Evolutionary conservation across 805 yeast genomes (phyloP).

Genomic region (Phaffomyces thermotolerans): DNA sequence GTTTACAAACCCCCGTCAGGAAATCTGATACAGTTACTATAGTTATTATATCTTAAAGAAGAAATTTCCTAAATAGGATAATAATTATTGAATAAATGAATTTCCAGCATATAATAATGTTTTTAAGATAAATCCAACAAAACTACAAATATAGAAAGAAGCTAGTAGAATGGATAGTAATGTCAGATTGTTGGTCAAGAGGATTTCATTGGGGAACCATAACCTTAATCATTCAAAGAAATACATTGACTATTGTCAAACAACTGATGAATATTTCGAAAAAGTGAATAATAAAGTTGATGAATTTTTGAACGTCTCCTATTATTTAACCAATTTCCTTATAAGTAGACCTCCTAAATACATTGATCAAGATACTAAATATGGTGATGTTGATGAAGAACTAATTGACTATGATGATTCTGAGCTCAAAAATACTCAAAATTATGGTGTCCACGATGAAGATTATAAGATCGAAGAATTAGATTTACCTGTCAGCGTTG

Average conservation of each 20-base stretch:
- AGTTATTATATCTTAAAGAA: too few relatives aligned
- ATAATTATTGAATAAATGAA: too few relatives aligned
- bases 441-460: not conserved
- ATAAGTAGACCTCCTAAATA: slow-evolving; percentile 11
- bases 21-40: too few relatives aligned
- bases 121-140: too few relatives aligned
- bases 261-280: slow-evolving; percentile 6
- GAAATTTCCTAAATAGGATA: too few relatives aligned
- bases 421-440: not conserved
- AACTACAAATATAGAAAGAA: not conserved
- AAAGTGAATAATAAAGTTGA: slow-evolving; percentile 12
- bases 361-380: not conserved
- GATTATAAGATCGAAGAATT: slow-evolving; percentile 8
- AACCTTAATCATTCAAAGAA: slow-evolving; percentile 9
- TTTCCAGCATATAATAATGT: too few relatives aligned
- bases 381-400: not conserved
- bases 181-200: not conserved
- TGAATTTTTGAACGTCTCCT: slow-evolving; percentile 12
- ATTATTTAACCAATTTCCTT: slow-evolving; percentile 10
- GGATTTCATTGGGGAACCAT: slow-evolving; percentile 7
- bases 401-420: slow-evolving; percentile 4
- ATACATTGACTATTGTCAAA: slow-evolving; percentile 9
- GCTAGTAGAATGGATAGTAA: slow-evolving; percentile 8
- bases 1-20: too few relatives aligned
- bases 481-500: slow-evolving; percentile 10